Conservation (phyloP, 495 filamentous ascomycete species). For the Daldinia decipiens region DNA sequence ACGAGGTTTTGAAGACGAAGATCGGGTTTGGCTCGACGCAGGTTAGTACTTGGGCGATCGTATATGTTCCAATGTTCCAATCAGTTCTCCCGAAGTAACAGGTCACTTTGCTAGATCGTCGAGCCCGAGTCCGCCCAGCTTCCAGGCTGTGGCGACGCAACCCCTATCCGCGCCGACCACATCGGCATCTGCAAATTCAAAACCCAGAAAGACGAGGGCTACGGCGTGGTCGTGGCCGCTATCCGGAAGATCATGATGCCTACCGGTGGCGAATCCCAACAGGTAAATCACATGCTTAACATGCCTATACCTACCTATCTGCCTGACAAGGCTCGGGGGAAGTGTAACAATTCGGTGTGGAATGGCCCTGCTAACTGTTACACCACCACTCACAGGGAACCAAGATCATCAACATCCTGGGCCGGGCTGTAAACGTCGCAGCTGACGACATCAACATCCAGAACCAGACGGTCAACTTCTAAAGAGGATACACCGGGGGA, state of each 20-base stretch:
- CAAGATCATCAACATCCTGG: not conserved
- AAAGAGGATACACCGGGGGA: not conserved
- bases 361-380: not conserved
- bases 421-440: not conserved
- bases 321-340: too few relatives aligned
- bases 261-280: not conserved
- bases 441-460: slow-evolving; percentile 4
- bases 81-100: not conserved
- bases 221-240: not conserved
- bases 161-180: slow-evolving; percentile 1
- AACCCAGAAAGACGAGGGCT: not conserved
- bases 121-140: slow-evolving; percentile 1
- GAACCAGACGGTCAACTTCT: slow-evolving; percentile 1
- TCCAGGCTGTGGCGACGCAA: slow-evolving; percentile 2
- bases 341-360: not conserved
- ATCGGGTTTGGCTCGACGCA: not conserved
- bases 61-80: too few relatives aligned
- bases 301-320: not conserved
- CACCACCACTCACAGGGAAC: not conserved
- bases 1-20: not conserved
- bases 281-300: not conserved
- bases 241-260: not conserved
- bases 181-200: slow-evolving; percentile 3
- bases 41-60: not conserved
- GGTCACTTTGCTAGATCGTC: not conserved